Evolutionary conservation across 306 rosid genomes (phyloP).

Genomic region (Datisca glomerata): DNA sequence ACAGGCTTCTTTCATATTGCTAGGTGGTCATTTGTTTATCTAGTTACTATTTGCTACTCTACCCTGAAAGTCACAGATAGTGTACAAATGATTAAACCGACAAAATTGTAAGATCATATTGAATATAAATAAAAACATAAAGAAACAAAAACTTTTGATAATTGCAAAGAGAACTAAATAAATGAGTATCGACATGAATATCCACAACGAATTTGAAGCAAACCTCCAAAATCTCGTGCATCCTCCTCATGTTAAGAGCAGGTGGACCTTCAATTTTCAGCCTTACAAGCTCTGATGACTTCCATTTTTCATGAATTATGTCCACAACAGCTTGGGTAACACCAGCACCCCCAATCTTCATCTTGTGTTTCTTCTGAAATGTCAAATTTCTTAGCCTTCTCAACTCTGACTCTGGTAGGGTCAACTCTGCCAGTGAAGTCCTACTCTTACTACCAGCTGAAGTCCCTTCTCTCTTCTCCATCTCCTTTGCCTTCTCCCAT

Average conservation of each 20-base stretch:
- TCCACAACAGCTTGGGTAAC: conserved; percentile 84
- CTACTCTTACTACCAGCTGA: conserved; percentile 29
- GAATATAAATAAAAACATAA: too few species aligned
- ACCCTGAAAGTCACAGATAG: too few species aligned
- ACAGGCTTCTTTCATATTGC: too few species aligned
- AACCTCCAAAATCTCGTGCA: conserved; percentile 96
- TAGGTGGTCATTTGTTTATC: too few species aligned
- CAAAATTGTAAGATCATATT: too few species aligned
- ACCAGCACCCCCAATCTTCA: conserved; percentile 75
- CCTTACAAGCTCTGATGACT: conserved; percentile 70
- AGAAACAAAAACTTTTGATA: too few species aligned
- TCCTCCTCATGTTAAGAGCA: conserved; percentile 92
- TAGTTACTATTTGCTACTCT: too few species aligned
- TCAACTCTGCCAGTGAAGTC: conserved; percentile 69
- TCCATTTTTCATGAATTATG: conserved; percentile 84
- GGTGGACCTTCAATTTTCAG: conserved; percentile 81
- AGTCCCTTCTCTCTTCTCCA: conserved; percentile 22
- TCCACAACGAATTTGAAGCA: conserved; percentile 15
- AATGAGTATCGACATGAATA: conserved; percentile 9
- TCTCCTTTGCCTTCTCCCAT: conserved; percentile 70
- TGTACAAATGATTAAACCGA: too few species aligned
- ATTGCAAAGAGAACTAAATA: background rate
- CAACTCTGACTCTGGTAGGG: conserved; percentile 86
- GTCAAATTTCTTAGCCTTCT: conserved; percentile 70
- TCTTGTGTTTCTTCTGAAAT: conserved; percentile 88